These are phyloP conservation scores for Litsea cubeba DNA, from an alignment of 164 flowering plant species.

Conservation along the genomic window DNA sequence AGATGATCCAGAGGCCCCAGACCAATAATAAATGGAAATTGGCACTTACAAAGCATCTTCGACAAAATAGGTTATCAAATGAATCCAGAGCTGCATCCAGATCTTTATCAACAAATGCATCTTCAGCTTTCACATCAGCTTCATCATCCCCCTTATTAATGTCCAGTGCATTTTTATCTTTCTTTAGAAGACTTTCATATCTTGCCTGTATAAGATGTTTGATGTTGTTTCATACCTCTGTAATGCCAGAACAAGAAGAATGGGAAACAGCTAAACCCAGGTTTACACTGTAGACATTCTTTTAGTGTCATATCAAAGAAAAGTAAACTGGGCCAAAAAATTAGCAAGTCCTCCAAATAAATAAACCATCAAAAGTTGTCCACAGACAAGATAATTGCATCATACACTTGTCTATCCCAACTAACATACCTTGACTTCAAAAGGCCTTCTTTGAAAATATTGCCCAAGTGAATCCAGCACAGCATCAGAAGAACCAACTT, in stretches of 20 bases:
- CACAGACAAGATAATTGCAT: neutral
- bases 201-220: constrained; percentile 99
- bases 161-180: constrained; percentile 28
- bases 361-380: neutral
- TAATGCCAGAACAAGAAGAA: constrained; percentile 73
- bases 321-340: constrained; percentile 4
- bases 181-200: constrained; percentile 57
- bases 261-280: constrained; percentile 80
- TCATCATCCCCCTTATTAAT: constrained; percentile 30
- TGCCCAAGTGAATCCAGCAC: constrained; percentile 67
- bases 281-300: constrained; percentile 32
- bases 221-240: constrained; percentile 89
- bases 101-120: constrained; percentile 67
- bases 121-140: constrained; percentile 31
- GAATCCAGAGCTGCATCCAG: constrained; percentile 89
- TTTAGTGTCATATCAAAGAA: constrained; percentile 18
- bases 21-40: neutral
- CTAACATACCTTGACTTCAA: constrained; percentile 70
- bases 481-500: constrained; percentile 66
- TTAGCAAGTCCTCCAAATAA: neutral
- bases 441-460: constrained; percentile 61
- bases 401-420: neutral
- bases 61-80: constrained; percentile 87
- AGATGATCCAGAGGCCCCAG: neutral
- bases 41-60: constrained; percentile 70